Conservation (phyloP, 2,329 filamentous ascomycete species). For the Fonsecaea nubica region DNA sequence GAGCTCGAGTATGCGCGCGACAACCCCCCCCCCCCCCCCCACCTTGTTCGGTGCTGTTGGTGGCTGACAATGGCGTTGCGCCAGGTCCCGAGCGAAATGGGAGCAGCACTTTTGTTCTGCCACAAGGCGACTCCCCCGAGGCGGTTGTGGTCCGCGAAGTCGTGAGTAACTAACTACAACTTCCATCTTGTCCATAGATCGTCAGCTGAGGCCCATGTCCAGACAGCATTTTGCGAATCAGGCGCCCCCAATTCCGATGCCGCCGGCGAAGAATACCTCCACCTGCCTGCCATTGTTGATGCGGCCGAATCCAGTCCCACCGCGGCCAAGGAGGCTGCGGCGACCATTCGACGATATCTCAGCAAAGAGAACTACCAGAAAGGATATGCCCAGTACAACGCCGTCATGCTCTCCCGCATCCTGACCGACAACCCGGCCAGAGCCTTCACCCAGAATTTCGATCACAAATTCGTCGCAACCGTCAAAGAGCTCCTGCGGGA, state of each 20-base stretch:
- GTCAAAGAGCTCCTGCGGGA: constrained; percentile 76
- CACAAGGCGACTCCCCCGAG: constrained; percentile 49
- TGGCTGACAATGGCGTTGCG: constrained; percentile 21
- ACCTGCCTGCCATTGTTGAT: constrained; percentile 92
- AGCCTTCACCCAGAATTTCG: constrained; percentile 89
- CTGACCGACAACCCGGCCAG: constrained; percentile 87
- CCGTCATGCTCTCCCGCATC: constrained; percentile 93
- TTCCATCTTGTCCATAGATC: background rate
- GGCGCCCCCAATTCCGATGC: constrained; percentile 61
- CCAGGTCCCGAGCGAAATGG: constrained; percentile 33
- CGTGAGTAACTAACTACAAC: constrained; percentile 43
- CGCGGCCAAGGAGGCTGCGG: constrained; percentile 81
- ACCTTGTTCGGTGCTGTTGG: background rate
- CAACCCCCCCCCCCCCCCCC: background rate
- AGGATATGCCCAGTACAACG: constrained; percentile 87
- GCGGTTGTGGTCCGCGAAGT: constrained; percentile 50
- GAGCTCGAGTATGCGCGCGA: constrained; percentile 30
- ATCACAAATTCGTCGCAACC: constrained; percentile 79
- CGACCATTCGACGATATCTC: constrained; percentile 81
- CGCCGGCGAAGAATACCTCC: constrained; percentile 83
- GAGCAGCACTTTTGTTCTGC: constrained; percentile 21
- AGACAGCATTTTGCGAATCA: constrained; percentile 84
- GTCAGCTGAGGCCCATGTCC: constrained; percentile 25
- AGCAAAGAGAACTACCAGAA: constrained; percentile 69
- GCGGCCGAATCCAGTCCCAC: constrained; percentile 88